phyloP scores from a whole-genome alignment of 176 grass and related monocot genomes.

The Cenchrus fungigraminus region DNA sequence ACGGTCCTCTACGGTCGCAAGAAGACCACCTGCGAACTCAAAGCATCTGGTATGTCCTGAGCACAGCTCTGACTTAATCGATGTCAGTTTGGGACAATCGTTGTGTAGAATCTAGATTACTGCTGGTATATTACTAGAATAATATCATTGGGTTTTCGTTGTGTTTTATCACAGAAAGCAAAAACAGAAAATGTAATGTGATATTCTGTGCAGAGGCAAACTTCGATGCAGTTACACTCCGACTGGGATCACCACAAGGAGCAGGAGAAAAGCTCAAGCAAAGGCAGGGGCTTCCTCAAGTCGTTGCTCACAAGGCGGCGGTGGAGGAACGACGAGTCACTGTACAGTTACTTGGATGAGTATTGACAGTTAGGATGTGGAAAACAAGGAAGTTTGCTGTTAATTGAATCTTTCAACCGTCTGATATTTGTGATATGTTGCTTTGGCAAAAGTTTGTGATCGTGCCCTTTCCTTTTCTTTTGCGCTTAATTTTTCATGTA shows the following conservation, averaged over 20 bases:
- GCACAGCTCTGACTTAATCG: background rate
- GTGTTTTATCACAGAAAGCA: background rate
- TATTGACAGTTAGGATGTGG: slow-evolving; percentile 52
- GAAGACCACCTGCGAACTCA: slow-evolving; percentile 53
- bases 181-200: background rate
- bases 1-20: slow-evolving; percentile 61
- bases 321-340: slow-evolving; percentile 78
- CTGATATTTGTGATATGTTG: slow-evolving; percentile 10
- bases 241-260: slow-evolving; percentile 59
- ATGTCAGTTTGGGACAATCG: background rate
- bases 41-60: slow-evolving; percentile 51
- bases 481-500: background rate
- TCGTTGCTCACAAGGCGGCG: slow-evolving; percentile 71
- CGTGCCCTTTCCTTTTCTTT: background rate
- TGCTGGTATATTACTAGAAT: background rate
- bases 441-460: background rate
- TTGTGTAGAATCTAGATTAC: background rate
- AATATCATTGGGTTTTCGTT: background rate
- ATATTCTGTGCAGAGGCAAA: slow-evolving; percentile 52
- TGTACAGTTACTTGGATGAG: slow-evolving; percentile 96
- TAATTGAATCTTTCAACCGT: background rate
- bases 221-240: slow-evolving; percentile 51
- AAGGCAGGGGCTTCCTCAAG: slow-evolving; percentile 82
- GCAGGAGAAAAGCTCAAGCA: slow-evolving; percentile 59
- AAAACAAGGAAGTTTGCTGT: background rate